Evolutionary conservation across 805 yeast species (phyloP).

Genomic region (Spathaspora hagerdaliae): DNA sequence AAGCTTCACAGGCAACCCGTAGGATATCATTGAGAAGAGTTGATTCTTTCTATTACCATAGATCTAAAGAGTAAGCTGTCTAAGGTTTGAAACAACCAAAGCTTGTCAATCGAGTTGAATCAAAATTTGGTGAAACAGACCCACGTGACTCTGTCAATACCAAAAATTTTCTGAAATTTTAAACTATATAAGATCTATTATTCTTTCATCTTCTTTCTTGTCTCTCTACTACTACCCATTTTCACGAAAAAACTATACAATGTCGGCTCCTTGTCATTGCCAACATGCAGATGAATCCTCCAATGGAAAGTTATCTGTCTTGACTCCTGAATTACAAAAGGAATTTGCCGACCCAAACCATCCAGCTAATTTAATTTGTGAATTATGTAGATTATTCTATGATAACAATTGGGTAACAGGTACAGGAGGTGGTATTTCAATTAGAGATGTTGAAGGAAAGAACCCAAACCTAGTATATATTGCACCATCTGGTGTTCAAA

Average conservation of each 20-base stretch:
- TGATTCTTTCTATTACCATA: too few species aligned
- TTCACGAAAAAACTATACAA: not conserved
- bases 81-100: too few species aligned
- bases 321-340: slow-evolving; percentile 12
- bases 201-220: not conserved
- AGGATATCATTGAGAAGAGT: too few species aligned
- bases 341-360: slow-evolving; percentile 49
- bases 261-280: slow-evolving; percentile 15
- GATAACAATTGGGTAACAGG: slow-evolving; percentile 90
- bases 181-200: not conserved
- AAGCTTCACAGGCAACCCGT: too few species aligned
- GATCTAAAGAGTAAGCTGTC: too few species aligned
- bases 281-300: not conserved
- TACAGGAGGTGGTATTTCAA: slow-evolving; percentile 93
- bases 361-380: slow-evolving; percentile 84
- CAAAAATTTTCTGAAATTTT: not conserved
- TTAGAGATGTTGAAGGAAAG: slow-evolving; percentile 45
- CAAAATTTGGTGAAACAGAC: not conserved
- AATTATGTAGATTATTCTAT: slow-evolving; percentile 72
- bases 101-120: too few species aligned
- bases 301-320: not conserved
- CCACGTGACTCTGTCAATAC: not conserved
- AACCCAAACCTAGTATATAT: slow-evolving; percentile 55
- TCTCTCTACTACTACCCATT: not conserved
- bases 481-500: slow-evolving; percentile 96